Evolutionary conservation across 345 rosid species (phyloP).

Genomic region (Chamaenerion angustifolium): DNA sequence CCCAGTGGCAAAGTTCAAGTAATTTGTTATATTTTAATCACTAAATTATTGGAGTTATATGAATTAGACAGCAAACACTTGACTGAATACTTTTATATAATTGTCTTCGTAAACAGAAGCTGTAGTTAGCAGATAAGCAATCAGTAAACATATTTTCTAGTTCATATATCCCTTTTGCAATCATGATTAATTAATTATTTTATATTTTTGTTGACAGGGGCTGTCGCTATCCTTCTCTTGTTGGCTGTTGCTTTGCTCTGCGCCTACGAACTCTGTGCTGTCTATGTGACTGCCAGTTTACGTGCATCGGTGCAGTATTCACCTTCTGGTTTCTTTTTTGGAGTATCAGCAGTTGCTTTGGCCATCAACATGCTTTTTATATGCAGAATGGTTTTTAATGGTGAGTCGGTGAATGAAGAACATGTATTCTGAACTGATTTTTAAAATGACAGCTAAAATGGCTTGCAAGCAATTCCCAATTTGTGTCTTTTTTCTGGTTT

Average conservation of each 20-base stretch:
- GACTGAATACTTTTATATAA: no score
- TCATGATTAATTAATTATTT: conserved; percentile 13
- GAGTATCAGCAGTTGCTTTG: conserved; percentile 93
- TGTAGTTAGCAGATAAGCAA: no score
- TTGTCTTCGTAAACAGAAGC: no score
- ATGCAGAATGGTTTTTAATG: conserved; percentile 95
- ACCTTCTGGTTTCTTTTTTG: conserved; percentile 97
- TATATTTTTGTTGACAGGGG: conserved; percentile 39
- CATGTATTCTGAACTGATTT: no score
- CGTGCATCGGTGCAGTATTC: conserved; percentile 87
- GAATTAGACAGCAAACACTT: no score
- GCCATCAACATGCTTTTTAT: conserved; percentile 99
- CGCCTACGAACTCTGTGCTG: conserved; percentile 95
- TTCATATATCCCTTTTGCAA: background rate
- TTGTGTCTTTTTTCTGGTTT: conserved; percentile 3
- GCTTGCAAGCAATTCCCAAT: no score
- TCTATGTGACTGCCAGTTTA: conserved; percentile 81
- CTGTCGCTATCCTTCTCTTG: conserved; percentile 95
- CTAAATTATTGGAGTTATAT: no score
- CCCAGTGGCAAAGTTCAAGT: conserved; percentile 99
- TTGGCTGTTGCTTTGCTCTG: conserved; percentile 88
- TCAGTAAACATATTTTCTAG: no score
- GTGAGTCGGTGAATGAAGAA: conserved; percentile 27
- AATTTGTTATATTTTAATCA: conserved; percentile 12
- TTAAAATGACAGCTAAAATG: no score